Evolutionary conservation across 495 filamentous ascomycete species (phyloP), one percentile per base, ranked within the genome.

Genomic region (Oidiodendron maius): DNA sequence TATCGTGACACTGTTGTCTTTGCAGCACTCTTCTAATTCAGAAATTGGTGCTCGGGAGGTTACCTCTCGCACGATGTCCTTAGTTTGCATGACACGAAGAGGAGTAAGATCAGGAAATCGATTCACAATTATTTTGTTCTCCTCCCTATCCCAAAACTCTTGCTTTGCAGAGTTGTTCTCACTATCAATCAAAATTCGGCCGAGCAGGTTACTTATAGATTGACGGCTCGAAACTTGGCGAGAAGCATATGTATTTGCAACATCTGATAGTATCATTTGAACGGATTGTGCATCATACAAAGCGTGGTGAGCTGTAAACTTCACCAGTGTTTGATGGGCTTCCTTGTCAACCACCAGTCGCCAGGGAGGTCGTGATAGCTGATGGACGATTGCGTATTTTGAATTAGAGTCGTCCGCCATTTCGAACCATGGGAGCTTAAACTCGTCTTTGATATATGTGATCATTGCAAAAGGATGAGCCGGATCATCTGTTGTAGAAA

Each of bases 271-370:
- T 3, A 91, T 70, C 1, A 65, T 40, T 13, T 74, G 67, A 4
- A 95, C 64, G 13, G 85, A 83, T 26, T 77, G 70, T 0, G 85
- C 89, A 66, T 95, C 88, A 53, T 89, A 93, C 1, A 95, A 65
- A 2, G 85, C 84, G 64, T 95, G 88, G 44, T 89, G 80, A 4
- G 75, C 71, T 12, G 70, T 77, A 36, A 86, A 68, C 32, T 72
- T 59, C 10, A 84, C 49, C 0, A 59, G 45, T 11, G 39, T 49
- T 3, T 48, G 49, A 1, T 32, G 38, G 5, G 56, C 44, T 0
- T 56, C 44, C 28, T 62, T 38, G 9, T 60, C 43, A 6, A 76
- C 37, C 22, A 55, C 46, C 35, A 82, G 71, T 53, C 55, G 52
- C 81, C 70, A 80, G 51, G 62, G 70, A 21, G 17, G 36, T 26